A percentile compares a stretch with the other conserved stretches of the same genome.
These are phyloP conservation scores for Cladophialophora carrionii DNA, from an alignment of 2,329 filamentous ascomycete species.

Conservation along the genomic window DNA sequence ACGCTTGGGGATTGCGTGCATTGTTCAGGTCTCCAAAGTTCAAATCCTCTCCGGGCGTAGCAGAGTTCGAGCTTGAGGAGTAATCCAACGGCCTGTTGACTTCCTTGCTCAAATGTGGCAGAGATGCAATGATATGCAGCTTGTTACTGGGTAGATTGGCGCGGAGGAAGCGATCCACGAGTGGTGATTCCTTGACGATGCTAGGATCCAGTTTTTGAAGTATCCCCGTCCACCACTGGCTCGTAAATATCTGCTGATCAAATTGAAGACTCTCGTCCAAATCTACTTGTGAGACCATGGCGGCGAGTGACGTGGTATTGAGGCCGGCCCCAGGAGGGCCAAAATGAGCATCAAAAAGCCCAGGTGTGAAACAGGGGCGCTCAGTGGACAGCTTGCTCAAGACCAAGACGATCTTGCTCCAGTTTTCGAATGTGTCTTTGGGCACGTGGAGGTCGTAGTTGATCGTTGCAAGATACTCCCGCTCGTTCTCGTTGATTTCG, in stretches of 20 bases:
- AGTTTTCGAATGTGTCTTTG: conserved; percentile 83
- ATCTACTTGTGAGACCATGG: conserved; percentile 29
- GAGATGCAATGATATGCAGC: conserved; percentile 12
- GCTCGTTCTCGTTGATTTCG: conserved; percentile 97
- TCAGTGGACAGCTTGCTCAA: conserved; percentile 35
- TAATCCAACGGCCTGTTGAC: conserved; percentile 8
- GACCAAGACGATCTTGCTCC: conserved; percentile 88
- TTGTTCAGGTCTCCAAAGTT: conserved; percentile 32
- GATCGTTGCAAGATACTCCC: conserved; percentile 84
- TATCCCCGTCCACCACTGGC: conserved; percentile 31
- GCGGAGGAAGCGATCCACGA: conserved; percentile 28
- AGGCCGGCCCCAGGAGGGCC: conserved; percentile 18
- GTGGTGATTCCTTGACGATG: conserved; percentile 27
- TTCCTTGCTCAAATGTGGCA: conserved; percentile 13
- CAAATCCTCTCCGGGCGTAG: conserved; percentile 22
- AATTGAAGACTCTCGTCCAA: conserved; percentile 11
- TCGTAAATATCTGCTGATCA: conserved; percentile 19
- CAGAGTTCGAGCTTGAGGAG: conserved; percentile 10
- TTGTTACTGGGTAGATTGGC: conserved; percentile 22
- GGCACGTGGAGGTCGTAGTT: conserved; percentile 95
- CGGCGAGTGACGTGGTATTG: conserved; percentile 21
- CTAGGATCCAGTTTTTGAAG: conserved; percentile 29
- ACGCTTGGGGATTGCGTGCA: conserved; percentile 11
- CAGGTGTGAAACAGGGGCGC: conserved; percentile 17
- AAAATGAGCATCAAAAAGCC: conserved; percentile 14